Conservation (phyloP, 768 basidiomycete species). For the Chalciporus sphaerocephalus region DNA sequence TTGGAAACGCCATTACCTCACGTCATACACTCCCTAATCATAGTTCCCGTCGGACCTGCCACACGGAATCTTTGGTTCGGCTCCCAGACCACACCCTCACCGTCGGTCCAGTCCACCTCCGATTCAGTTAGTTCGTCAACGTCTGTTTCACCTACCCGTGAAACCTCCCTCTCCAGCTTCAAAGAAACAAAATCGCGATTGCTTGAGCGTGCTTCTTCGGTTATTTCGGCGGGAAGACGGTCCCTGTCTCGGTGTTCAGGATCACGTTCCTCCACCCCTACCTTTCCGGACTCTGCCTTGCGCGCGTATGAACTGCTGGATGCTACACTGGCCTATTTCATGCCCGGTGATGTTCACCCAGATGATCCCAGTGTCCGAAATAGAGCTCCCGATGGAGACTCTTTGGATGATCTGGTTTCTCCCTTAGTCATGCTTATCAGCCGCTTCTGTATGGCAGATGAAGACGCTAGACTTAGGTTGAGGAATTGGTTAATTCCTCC, state of each 20-base stretch:
- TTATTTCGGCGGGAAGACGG: constrained; percentile 28
- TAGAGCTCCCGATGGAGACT: constrained; percentile 37
- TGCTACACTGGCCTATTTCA: constrained; percentile 51
- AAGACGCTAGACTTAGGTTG: constrained; percentile 49
- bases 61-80: constrained; percentile 64
- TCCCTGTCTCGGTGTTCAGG: constrained; percentile 45
- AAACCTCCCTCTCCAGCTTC: constrained; percentile 5
- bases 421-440: constrained; percentile 76
- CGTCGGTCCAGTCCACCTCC: constrained; percentile 32
- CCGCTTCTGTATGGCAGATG: constrained; percentile 63
- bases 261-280: constrained; percentile 30
- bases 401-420: constrained; percentile 72
- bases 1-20: constrained; percentile 74
- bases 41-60: constrained; percentile 60
- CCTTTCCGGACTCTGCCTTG: constrained; percentile 47
- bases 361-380: constrained; percentile 62
- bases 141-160: constrained; percentile 10
- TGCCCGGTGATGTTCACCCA: constrained; percentile 59
- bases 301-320: constrained; percentile 70
- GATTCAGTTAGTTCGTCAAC: constrained; percentile 37
- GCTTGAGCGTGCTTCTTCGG: constrained; percentile 27
- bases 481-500: constrained; percentile 70
- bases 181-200: constrained; percentile 23
- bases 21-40: constrained; percentile 76
- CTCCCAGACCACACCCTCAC: constrained; percentile 32